Conservation (phyloP, 2,329 filamentous ascomycete species). For the Sporothrix brasiliensis region DNA sequence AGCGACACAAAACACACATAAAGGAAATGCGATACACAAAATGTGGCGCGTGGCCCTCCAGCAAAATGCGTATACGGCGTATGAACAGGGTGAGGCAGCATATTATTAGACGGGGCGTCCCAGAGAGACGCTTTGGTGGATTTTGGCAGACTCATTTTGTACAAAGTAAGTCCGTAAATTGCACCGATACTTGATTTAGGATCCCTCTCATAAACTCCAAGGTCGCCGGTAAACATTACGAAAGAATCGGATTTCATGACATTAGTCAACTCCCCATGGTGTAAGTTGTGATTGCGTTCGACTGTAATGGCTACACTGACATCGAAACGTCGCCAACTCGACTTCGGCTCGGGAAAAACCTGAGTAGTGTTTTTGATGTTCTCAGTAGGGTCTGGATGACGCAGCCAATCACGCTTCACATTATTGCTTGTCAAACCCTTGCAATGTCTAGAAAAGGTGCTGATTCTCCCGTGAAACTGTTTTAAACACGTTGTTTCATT, state of each 20-base stretch:
- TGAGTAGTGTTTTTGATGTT: neutral
- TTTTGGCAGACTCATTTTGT: no score
- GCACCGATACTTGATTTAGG: no score
- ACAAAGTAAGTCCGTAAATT: no score
- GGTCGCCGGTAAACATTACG: neutral
- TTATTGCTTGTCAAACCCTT: no score
- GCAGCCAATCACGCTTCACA: no score
- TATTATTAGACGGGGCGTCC: no score
- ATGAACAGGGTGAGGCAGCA: neutral
- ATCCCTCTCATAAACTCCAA: neutral
- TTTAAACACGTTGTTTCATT: no score
- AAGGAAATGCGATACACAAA: neutral
- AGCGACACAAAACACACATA: neutral
- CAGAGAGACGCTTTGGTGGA: no score
- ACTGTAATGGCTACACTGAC: slow-evolving; percentile 16
- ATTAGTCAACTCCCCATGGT: neutral
- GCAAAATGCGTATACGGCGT: neutral
- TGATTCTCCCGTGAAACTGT: no score
- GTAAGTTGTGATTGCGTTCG: slow-evolving; percentile 15
- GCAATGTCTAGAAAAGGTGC: no score
- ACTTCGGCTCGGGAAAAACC: slow-evolving; percentile 14
- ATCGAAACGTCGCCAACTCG: slow-evolving; percentile 21
- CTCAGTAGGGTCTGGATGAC: no score
- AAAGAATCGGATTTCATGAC: slow-evolving; percentile 5
- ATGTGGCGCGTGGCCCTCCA: neutral